Percentiles rank a stretch among this genome's conserved stretches.
Conservation (phyloP, 805 yeast species). For the Schizosaccharomyces octosporus region DNA sequence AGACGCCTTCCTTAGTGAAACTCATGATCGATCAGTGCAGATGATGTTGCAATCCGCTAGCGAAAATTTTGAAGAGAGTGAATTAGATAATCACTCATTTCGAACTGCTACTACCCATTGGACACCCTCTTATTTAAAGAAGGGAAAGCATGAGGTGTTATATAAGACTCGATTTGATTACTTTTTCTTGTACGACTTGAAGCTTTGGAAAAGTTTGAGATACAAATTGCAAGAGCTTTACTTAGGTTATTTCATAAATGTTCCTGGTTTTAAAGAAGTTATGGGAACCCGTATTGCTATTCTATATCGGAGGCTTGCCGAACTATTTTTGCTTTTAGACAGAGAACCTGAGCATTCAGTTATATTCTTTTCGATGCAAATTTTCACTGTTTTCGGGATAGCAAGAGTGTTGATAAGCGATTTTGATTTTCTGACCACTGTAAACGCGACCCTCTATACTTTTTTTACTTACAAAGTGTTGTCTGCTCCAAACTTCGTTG, state of each 20-base stretch:
- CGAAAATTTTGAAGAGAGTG: not conserved
- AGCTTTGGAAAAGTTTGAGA: slow-evolving; percentile 47
- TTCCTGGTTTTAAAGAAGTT: slow-evolving; percentile 28
- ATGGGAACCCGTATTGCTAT: slow-evolving; percentile 63
- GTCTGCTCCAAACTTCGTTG: slow-evolving; percentile 20
- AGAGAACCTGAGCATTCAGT: slow-evolving; percentile 73
- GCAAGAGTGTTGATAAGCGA: slow-evolving; percentile 36
- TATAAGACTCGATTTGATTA: slow-evolving; percentile 3
- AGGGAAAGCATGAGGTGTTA: not conserved
- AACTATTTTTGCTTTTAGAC: slow-evolving; percentile 46
- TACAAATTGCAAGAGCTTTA: slow-evolving; percentile 35
- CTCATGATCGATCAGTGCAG: not conserved
- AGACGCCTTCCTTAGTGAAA: not conserved
- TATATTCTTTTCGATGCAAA: slow-evolving; percentile 52
- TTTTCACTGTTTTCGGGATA: slow-evolving; percentile 72
- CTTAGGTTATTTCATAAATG: slow-evolving; percentile 38
- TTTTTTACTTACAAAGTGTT: slow-evolving; percentile 33
- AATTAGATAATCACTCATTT: not conserved
- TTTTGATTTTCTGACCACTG: slow-evolving; percentile 32
- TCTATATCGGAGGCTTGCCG: slow-evolving; percentile 49
- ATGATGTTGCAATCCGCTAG: no score
- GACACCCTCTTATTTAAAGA: not conserved
- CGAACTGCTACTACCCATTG: not conserved
- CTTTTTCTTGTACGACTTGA: slow-evolving; percentile 34
- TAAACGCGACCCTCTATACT: slow-evolving; percentile 37